These are phyloP conservation scores for Cladosporium sp. DNA, from an alignment of 2,329 filamentous ascomycete genomes.

Conservation along the genomic window DNA sequence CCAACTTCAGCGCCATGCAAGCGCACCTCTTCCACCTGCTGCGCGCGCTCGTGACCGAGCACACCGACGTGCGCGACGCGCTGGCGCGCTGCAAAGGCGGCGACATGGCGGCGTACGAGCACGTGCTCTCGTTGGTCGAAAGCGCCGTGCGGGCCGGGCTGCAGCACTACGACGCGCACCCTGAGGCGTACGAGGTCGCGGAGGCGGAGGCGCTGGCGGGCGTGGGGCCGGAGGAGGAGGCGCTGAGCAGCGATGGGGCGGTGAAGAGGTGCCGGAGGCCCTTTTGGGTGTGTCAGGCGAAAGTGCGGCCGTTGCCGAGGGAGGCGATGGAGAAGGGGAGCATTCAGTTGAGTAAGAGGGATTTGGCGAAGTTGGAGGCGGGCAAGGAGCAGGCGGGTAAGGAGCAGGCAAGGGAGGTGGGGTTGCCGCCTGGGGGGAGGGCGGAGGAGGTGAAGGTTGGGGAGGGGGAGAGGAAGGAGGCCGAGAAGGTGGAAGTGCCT, in stretches of 20 bases:
- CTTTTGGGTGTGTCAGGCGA: conserved; percentile 86
- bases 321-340: conserved; percentile 55
- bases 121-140: conserved; percentile 70
- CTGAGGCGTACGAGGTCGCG: conserved; percentile 29
- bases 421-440: conserved; percentile 1
- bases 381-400: conserved; percentile 17
- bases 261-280: conserved; percentile 70
- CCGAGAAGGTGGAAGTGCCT: conserved; percentile 31
- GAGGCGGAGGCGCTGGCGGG: conserved; percentile 21
- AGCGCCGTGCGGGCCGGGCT: conserved; percentile 65
- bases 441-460: conserved; percentile 4
- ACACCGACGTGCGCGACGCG: conserved; percentile 81
- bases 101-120: conserved; percentile 71
- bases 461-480: neutral
- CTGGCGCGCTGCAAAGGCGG: conserved; percentile 63
- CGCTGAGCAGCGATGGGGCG: conserved; percentile 45
- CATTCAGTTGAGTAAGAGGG: conserved; percentile 29
- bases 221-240: conserved; percentile 17
- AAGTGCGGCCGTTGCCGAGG: conserved; percentile 76
- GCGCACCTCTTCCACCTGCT: conserved; percentile 90
- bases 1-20: conserved; percentile 76
- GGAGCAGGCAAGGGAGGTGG: neutral
- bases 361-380: conserved; percentile 23
- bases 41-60: conserved; percentile 68
- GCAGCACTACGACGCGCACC: conserved; percentile 53